Base-by-base conservation (phyloP, 225 moss, liverwort and hornwort species). In the Polytrichum formosum region DNA sequence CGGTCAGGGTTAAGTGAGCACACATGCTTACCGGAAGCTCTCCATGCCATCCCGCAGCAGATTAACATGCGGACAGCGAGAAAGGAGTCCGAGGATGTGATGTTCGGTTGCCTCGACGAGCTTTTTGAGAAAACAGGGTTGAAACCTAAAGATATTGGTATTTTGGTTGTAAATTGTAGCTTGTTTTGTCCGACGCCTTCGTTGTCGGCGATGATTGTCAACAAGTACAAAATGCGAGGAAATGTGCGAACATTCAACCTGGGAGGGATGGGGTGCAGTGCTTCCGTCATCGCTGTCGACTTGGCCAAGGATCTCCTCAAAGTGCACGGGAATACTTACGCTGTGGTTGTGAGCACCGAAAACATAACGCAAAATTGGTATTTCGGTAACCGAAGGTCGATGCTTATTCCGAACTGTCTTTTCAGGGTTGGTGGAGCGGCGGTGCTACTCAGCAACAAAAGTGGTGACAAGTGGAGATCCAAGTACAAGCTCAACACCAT, bases 151-250 rank as follows among this genome's bases (percentile, higher is more conserved):
- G 67, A 68, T 25, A 54, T 68, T 26, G 54, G 67, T 25, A 27
- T 68, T 5, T 27, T 68, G 5, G 6, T 68, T 53, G 67, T 68
- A 2, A 68, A 68, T 7, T 68, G 67, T 18, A 68, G 67, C 22
- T 18, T 68, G 10, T 68, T 68, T 26, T 53, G 54, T n/a, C 67
- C 67, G 1, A 68, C 67, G 5, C 67, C 67, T 18, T 68, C 67
- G 23, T 54, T 68, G 22, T 53, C 67, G 5, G 54, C 67, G 1
- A 68, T 68, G 67, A 54, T 68, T 18, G 53, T 68, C 55, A 68
- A 68, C 55, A 53, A 68, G 23, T 68, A 68, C 67, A 68, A 68
- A 54, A 27, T 68, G 67, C 55, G 67, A 18, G 67, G 67, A 13
- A 68, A 68, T 55, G 54, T 68, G 54, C 7, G 26, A 25, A 68